phyloP scores from a whole-genome alignment of 805 yeast species.

The Cyberlindnera mycetangii region DNA sequence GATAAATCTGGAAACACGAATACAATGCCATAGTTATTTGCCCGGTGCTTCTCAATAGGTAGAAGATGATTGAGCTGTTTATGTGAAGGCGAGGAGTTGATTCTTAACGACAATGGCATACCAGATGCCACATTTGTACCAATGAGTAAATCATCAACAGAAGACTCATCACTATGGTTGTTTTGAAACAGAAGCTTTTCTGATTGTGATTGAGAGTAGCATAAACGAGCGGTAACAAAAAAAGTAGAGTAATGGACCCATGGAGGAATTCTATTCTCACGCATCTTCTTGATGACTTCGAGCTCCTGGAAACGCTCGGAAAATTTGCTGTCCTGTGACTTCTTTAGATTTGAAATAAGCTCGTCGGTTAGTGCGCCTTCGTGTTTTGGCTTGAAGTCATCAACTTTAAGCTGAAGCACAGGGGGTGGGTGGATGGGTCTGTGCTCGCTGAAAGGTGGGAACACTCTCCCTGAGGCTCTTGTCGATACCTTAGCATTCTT shows the following conservation, averaged over 20 bases:
- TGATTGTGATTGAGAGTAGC: constrained; percentile 9
- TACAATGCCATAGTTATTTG: constrained; percentile 26
- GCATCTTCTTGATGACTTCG: constrained; percentile 17
- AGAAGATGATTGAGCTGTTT: constrained; percentile 11
- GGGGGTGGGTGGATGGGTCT: constrained; percentile 35
- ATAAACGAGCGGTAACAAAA: constrained; percentile 24
- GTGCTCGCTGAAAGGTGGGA: constrained; percentile 31
- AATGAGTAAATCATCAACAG: constrained; percentile 20
- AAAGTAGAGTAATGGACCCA: constrained; percentile 30
- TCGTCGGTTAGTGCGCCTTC: constrained; percentile 14
- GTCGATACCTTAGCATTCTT: constrained; percentile 31
- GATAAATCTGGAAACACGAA: constrained; percentile 33
- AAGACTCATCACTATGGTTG: constrained; percentile 6
- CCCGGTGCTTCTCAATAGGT: constrained; percentile 17
- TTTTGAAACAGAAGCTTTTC: constrained; percentile 11
- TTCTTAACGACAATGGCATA: constrained; percentile 23
- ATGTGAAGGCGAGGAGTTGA: constrained; percentile 13
- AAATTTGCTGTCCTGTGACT: constrained; percentile 13
- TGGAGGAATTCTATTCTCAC: constrained; percentile 20
- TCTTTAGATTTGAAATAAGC: constrained; percentile 7
- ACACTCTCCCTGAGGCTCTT: constrained; percentile 18
- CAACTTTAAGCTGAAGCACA: constrained; percentile 26
- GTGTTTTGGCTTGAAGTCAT: constrained; percentile 12
- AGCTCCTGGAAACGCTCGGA: constrained; percentile 24
- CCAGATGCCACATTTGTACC: constrained; percentile 28